Base-by-base conservation (phyloP, 495 filamentous ascomycete genomes). In the Glarea lozoyensis region DNA sequence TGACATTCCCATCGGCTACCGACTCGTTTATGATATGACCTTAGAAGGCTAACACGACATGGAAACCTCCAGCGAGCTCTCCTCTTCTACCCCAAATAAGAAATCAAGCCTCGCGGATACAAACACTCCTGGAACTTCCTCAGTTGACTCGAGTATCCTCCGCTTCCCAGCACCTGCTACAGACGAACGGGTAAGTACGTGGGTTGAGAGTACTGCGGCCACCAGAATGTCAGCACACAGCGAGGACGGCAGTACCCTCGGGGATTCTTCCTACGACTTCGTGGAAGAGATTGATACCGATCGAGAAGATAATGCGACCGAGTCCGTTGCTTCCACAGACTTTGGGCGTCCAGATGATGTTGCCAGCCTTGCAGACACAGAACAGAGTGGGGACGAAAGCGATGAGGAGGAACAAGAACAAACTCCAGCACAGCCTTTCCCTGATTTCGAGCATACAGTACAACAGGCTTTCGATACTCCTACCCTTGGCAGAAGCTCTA, bases 221-320 rank as follows among this genome's bases (percentile, higher is more conserved):
- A 60, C 67, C 49, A 68, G 68, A 23, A 68, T 69, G 63, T 64
- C 69, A 36, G 51, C 58, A 3, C 56, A 60, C 42, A 65, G 36
- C 44, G 56, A 68, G 39, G 62, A 66, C 24, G 56, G 58, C 42
- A 54, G 57, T 40, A 68, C 56, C 50, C 60, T 79, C 29, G 62
- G 67, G 48, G 75, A 78, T 48, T 76, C 75, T 46, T 60, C 72
- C 34, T 80, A 75, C 50, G 74, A 77, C 36, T 62, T 79, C 32
- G 67, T 80, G 53, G 60, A 63, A 41, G 62, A 60, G 10, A 64
- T 69, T 30, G 58, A 41, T 31, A 60, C 66, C 41, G 65, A 61
- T 49, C 61, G 64, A 20, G 65, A 68, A 20, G 70, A 57, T 48
- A 62, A 58, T 46, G 52, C 70, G 37, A 68, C 68, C 40, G 74